Evolutionary conservation across 1,284 basidiomycete species (phyloP), one percentile per base, ranked within the genome.

Genomic region (Ustilago sp.): DNA sequence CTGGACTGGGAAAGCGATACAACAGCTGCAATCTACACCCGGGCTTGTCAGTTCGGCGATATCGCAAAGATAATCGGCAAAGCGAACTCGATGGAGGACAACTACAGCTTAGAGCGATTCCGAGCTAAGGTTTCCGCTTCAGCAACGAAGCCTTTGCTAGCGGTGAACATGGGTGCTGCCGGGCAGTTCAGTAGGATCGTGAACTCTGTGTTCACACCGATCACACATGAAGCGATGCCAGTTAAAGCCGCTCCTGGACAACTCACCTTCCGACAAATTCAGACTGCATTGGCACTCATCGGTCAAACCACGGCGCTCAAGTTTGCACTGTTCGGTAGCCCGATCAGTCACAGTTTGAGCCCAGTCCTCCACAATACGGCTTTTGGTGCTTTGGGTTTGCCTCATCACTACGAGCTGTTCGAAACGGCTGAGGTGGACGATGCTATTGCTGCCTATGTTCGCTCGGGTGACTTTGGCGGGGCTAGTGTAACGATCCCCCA

Each of bases 291-390:
- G 43, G 88, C 93, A 80, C 89, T 98, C 12, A 88, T 95, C 34
- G 97, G 97, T 0, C 88, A 92, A 57, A 88, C 93, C 5, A 92
- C 93, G 0, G 77, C 90, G 3, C 90, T 89, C 75, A 88, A 89
- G 60, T 98, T 93, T 88, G 94, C 90, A 87, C 89, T 99, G 62
- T 93, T 98, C 79, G 96, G 96, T 12, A 91, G 88, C 9, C 96
- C 96, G 1, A 96, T 99, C 82, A 87, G 90, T 0, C 91, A 94
- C 74, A 97, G 94, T 3, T 92, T 95, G 89, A 97, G 94, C 1
- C 97, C 97, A 0, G 91, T 92, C 7, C 87, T 99, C 48, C 97
- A 99, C 88, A 98, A 98, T 87, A 92, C 93, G 0, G 95, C 89
- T 0, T 98, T 97, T 86, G 86, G 90, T 58, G 84, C 89, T 13